Base-by-base conservation (phyloP, 306 rosid species). In the Prunus salicina region DNA sequence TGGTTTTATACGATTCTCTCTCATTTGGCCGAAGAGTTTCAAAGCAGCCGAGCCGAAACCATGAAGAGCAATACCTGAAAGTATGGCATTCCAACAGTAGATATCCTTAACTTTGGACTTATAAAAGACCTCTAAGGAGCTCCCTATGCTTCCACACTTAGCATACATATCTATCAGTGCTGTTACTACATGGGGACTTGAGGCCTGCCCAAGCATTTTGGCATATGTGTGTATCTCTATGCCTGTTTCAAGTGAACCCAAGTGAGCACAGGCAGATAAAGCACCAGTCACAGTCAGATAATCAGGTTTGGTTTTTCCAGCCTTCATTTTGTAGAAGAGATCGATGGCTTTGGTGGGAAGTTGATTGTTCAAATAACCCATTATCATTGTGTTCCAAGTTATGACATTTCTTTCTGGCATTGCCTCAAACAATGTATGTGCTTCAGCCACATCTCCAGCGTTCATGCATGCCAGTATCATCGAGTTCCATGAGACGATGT, bases 381-480 rank as follows among this genome's bases (percentile, higher is more conserved):
- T 71, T 57, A 79, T 72, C 78, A 78, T 82, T 32, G 80, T 74
- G 60, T 82, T 83, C 86, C 83, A 75, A 46, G 82, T 73, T n/a
- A 82, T 64, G 67, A 78, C 79, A 47, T 82, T 78, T 46, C 47
- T 78, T 5, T 27, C 9, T 3, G 80, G 76, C 51, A 75, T 53
- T 46, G 57, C 66, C 63, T 67, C 66, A 28, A 82, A 73, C 56
- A 82, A 24, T 5, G 16, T 38, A 27, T 18, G 18, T 22, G 80
- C 86, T 73, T 63, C 82, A 55, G 24, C 74, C 64, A 74, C 32
- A 20, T 78, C 72, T 20, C 86, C 74, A 2, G 74, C 69, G 45
- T 68, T 74, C 53, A 27, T 55, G 68, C 71, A 78, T 10, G 80
- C 80, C 69, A 55, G 41, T 45, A 82, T 82, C 73, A 82, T 74